Evolutionary conservation across 1,284 basidiomycete species (phyloP), one percentile per base, ranked within the genome.

Genomic region (Ceratobasidium sp.): DNA sequence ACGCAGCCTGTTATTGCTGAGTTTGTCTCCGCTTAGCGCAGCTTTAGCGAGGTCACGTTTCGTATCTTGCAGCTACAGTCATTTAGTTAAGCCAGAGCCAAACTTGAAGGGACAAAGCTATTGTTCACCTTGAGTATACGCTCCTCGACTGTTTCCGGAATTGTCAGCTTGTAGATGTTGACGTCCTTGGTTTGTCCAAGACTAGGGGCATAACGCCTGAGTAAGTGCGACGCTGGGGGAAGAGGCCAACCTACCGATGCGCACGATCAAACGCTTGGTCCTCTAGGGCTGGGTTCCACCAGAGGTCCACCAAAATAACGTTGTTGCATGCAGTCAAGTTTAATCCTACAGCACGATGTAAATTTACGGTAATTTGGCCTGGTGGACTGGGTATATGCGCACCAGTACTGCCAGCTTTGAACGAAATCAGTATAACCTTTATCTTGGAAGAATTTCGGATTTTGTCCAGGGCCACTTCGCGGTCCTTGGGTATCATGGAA

Each of bases 301-400:
- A 98, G 60, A 97, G 79, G 77, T 98, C 96, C 71, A 93, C 87
- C 4, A 98, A 83, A 73, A 97, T 91, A 56, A 97, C 95, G 73
- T 95, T 93, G 78, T 94, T 96, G 80, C 96, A 98, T 62, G 88
- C 90, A 0, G 95, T 98, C 75, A 99, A 77, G 77, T 99, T 99
- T 45, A 99, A 84, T 58, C 95, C 94, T 87, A 73, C 10, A 31
- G 20, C 71, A 35, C n/a, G 25, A 71, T n/a, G n/a, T n/a, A n/a
- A n/a, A n/a, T n/a, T n/a, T n/a, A 43, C 5, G 17, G 32, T 34
- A 27, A 53, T 57, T 53, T 29, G 12, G 47, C 20, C 43, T 22
- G 5, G 43, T 35, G 29, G 62, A 60, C 58, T 27, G 27, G 42
- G 25, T 78, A 78, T 56, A 55, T 42, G 70, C 75, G 73, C 74